Base-by-base conservation (phyloP, 257 asterid genomes). In the Ilex aquifolium region DNA sequence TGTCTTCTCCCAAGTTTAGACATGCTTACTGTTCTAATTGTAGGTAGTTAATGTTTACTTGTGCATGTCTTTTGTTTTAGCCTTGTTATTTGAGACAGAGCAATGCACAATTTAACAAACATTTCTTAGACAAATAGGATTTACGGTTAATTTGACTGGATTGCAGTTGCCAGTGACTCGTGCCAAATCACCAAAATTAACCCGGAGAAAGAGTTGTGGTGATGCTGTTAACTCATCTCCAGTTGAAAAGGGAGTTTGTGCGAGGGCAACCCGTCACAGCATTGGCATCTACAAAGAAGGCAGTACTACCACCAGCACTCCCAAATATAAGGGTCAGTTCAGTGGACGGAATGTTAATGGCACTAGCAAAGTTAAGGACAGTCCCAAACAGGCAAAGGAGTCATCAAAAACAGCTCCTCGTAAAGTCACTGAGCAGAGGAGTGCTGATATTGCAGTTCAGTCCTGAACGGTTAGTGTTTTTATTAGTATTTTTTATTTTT, bases 131-230 rank as follows among this genome's bases (percentile, higher is more conserved):
- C 27, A 21, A 21, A 21, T 21, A 21, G 27, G 27, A 21, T 21
- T 21, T 21, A 21, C 1, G 27, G 27, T 21, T 21, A 21, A 21
- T 55, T 59, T 53, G 48, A 57, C 58, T 71, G 42, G 59, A 65
- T 57, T 77, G 70, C 87, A 91, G 98, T 69, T 88, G 69, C 98
- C 98, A 9, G 88, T 91, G 56, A 91, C 98, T 61, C 98, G 98
- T 48, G 87, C 98, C 59, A 91, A 91, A 70, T 91, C 98, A 68
- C 98, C 96, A 52, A 88, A 86, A 49, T 77, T 88, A 32, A 73
- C 79, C 15, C 77, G 97, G 71, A 86, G 98, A 76, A 92, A 85
- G 83, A 91, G 98, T 69, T 86, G 84, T 57, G 71, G 95, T 14
- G 98, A 88, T 76, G 90, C 86, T 27, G 69, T 66, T 12, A 77